Evolutionary conservation across 2,329 filamentous ascomycete genomes (phyloP).

Genomic region (Rasamsonia emersonii): DNA sequence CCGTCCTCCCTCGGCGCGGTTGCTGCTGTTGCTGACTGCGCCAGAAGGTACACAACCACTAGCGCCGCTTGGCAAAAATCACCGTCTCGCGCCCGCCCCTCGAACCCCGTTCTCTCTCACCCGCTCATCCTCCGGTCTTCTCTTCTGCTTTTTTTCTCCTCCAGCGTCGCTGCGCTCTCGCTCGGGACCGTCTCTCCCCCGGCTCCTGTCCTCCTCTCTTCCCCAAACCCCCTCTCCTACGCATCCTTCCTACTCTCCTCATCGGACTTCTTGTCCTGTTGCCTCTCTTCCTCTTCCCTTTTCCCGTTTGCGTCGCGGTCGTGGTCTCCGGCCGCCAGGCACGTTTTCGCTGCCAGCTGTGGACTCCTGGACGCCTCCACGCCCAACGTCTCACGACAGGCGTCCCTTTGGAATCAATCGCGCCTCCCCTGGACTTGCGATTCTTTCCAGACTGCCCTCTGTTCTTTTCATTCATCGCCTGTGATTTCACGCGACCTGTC

Average conservation of each 20-base stretch:
- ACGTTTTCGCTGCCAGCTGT: too few relatives aligned
- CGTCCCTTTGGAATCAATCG: too few relatives aligned
- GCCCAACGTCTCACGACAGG: too few relatives aligned
- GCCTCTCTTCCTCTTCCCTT: conserved; percentile 2
- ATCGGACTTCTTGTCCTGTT: conserved; percentile 5
- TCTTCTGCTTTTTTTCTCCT: conserved; percentile 7
- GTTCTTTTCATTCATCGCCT: too few relatives aligned
- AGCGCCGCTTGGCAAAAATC: conserved; percentile 25
- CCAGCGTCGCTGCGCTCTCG: conserved; percentile 6
- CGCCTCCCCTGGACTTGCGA: too few relatives aligned
- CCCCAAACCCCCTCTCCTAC: conserved; percentile 7
- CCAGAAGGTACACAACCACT: conserved; percentile 27
- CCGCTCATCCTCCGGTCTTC: conserved; percentile 4
- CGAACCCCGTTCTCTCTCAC: conserved; percentile 15
- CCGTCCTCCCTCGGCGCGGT: background rate
- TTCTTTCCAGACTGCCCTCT: too few relatives aligned
- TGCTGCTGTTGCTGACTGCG: conserved; percentile 17
- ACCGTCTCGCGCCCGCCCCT: conserved; percentile 24
- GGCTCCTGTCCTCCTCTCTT: conserved; percentile 7
- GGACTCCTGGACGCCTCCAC: too few relatives aligned
- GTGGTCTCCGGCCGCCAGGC: too few relatives aligned
- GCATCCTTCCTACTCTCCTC: conserved; percentile 4
- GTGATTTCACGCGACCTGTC: too few relatives aligned
- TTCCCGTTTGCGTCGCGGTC: too few relatives aligned
- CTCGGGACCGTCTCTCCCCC: conserved; percentile 8